A percentile compares a stretch with the other conserved stretches of the same genome.
Evolutionary conservation across 495 filamentous ascomycete species (phyloP).

Genomic region (Xylaria venustula): DNA sequence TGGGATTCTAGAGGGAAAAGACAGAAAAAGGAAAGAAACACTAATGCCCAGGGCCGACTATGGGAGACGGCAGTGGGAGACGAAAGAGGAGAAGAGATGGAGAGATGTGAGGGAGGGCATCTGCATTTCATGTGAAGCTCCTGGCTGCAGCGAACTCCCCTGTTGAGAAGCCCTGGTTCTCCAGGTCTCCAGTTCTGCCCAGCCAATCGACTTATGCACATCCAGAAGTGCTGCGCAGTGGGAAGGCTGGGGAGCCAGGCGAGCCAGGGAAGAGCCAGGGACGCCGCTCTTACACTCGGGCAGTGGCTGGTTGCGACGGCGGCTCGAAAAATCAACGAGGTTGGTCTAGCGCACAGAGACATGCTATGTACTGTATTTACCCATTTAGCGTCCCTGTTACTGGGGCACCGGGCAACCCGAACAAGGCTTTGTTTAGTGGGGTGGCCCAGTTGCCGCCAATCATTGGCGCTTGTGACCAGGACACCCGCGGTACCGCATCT

Average conservation of each 20-base stretch:
- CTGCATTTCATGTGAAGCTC: conserved; percentile 8
- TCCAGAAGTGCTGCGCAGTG: not conserved
- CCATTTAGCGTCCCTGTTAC: too few relatives aligned
- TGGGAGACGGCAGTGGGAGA: too few relatives aligned
- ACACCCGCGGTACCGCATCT: too few relatives aligned
- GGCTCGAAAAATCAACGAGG: conserved; percentile 9
- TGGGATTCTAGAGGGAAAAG: too few relatives aligned
- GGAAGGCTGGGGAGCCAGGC: not conserved
- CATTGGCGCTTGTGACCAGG: not conserved
- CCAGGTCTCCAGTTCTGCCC: too few relatives aligned
- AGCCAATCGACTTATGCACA: conserved; percentile 3
- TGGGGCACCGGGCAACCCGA: not conserved
- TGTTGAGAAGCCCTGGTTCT: conserved; percentile 1
- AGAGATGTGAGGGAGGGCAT: conserved; percentile 10
- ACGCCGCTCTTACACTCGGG: not conserved
- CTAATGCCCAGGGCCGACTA: too few relatives aligned
- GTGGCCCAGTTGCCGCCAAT: conserved; percentile 12
- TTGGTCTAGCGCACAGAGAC: conserved; percentile 4
- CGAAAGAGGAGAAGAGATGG: not conserved
- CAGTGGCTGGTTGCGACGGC: conserved; percentile 11
- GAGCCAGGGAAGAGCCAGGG: too few relatives aligned
- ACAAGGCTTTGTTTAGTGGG: conserved; percentile 25
- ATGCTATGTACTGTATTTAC: too few relatives aligned
- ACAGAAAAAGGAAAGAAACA: not conserved
- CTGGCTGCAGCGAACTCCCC: not conserved